Evolutionary conservation across 192 early-diverging fungal species (phyloP).

Genomic region (Cetraspora pellucida): DNA sequence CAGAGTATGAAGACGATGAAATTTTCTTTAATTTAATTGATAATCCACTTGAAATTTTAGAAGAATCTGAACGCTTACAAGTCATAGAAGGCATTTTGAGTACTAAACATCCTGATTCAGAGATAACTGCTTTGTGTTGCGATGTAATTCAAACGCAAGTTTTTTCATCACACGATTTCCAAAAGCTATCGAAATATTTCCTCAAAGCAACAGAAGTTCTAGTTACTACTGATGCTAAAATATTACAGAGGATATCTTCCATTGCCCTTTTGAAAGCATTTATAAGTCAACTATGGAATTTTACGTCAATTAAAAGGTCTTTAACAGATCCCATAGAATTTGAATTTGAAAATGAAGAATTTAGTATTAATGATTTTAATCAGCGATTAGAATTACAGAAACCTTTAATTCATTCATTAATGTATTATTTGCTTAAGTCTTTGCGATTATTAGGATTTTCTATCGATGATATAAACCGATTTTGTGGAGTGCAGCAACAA

Average conservation of each 20-base stretch:
- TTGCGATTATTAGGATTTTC: slow-evolving; percentile 14
- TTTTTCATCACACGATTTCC: neutral
- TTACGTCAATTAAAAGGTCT: neutral
- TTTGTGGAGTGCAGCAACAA: slow-evolving; percentile 10
- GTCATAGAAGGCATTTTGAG: slow-evolving; percentile 18
- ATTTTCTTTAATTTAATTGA: neutral
- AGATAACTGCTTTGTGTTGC: slow-evolving; percentile 17
- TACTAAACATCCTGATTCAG: neutral
- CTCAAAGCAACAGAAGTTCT: neutral
- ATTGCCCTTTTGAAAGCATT: slow-evolving; percentile 35
- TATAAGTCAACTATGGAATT: slow-evolving; percentile 6
- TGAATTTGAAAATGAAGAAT: slow-evolving; percentile 19
- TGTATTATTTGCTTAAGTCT: slow-evolving; percentile 27
- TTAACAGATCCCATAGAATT: neutral
- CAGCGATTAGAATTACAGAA: neutral
- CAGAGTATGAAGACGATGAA: slow-evolving; percentile 1
- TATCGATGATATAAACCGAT: slow-evolving; percentile 30
- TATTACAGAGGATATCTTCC: slow-evolving; percentile 25
- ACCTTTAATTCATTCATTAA: slow-evolving; percentile 20
- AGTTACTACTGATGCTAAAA: too few species aligned
- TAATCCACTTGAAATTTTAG: neutral
- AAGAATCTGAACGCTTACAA: neutral
- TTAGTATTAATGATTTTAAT: neutral
- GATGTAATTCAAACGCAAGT: slow-evolving; percentile 34
- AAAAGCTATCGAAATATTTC: neutral